Evolutionary conservation across 306 rosid genomes (phyloP), one percentile per base, ranked within the genome.

Genomic region (Dryas drummondii): DNA sequence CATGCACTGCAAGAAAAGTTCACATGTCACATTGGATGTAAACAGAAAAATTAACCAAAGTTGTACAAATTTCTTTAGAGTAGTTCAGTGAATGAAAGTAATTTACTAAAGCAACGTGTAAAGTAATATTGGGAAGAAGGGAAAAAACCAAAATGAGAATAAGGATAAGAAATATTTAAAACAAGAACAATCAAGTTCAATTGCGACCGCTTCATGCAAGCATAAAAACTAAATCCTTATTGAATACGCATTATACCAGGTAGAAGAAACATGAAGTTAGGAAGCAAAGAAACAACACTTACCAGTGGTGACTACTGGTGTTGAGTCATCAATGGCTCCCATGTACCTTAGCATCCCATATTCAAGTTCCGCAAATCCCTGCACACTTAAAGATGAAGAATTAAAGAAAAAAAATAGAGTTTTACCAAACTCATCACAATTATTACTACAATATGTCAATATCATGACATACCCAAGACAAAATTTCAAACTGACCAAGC

Each of bases 281-380:
- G 32, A 13, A 53, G 66, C 52, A 60, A 54, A 70, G 57, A 61
- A 74, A 70, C 44, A 49, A 37, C 65, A 68, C 71, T 73, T 75
- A 91, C 98, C 96, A 66, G 97, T 87, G 67, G 98, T 91, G 59
- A 91, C 93, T 61, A 93, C 81, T 58, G 84, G 97, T 52, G 97
- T 89, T 55, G 92, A 88, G 76, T 89, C 90, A 64, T 93, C 92
- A 12, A 93, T 87, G 71, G 96, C 96, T 84, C 89, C 87, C 97
- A 91, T 89, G 84, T 88, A 89, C 17, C 91, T 83, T 79, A 93
- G 81, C 97, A 93, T 89, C 52, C 94, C 97, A 57, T 91, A 93
- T 78, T 93, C 98, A 66, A 93, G 97, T 76, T 93, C 97, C 10
- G 98, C 98, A 79, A 93, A 91, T 45, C 94, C 98, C 98, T 91